Evolutionary conservation across 2,329 filamentous ascomycete species (phyloP).

Genomic region (Pestalotiopsis sp.): DNA sequence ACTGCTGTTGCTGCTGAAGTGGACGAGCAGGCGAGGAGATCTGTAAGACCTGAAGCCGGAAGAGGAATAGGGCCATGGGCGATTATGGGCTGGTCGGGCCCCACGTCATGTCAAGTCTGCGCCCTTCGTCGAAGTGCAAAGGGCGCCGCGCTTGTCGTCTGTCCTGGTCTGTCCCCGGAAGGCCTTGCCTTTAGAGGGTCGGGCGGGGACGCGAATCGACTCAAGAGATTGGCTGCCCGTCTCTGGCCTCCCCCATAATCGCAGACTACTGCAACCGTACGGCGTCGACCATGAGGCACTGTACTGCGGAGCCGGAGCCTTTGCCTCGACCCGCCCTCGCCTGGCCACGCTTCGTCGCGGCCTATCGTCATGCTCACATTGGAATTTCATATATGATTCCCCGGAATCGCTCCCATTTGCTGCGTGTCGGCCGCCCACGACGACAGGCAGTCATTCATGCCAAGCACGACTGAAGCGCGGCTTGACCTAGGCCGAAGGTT

Average conservation of each 20-base stretch:
- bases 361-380: neutral
- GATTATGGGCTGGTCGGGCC: neutral
- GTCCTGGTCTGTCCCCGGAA: neutral
- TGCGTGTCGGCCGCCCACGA: neutral
- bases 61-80: slow-evolving; percentile 1
- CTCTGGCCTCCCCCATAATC: neutral
- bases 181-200: neutral
- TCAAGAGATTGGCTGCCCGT: slow-evolving; percentile 4
- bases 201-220: neutral
- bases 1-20: neutral
- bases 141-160: slow-evolving; percentile 19
- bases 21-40: slow-evolving; percentile 1
- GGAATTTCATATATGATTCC: neutral
- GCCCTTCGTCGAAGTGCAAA: slow-evolving; percentile 42
- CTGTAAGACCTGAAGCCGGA: slow-evolving; percentile 6
- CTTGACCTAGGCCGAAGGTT: neutral
- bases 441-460: neutral
- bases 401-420: neutral
- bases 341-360: neutral
- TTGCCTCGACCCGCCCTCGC: neutral
- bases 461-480: neutral
- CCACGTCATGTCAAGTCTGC: slow-evolving; percentile 35
- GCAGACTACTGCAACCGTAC: slow-evolving; percentile 10
- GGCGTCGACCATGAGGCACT: neutral
- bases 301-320: slow-evolving; percentile 10